These are phyloP conservation scores for Apodospora peruviana DNA, from an alignment of 495 filamentous ascomycete genomes.

Conservation along the genomic window DNA sequence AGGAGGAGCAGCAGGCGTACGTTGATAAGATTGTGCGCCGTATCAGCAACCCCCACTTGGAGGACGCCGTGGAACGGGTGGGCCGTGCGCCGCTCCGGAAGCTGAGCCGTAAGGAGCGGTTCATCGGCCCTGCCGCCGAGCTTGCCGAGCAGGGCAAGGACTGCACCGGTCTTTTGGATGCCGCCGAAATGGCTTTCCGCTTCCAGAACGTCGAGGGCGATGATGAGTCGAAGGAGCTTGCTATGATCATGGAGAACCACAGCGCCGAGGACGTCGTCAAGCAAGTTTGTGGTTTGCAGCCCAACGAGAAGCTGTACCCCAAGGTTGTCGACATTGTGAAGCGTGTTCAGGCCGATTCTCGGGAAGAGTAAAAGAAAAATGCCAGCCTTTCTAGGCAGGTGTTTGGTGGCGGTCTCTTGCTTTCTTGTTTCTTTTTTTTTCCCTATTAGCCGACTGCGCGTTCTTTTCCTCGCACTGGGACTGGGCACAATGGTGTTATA, in stretches of 20 bases:
- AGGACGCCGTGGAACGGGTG: slow-evolving; percentile 91
- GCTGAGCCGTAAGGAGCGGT: slow-evolving; percentile 85
- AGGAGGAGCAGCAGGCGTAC: slow-evolving; percentile 77
- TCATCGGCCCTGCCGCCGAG: slow-evolving; percentile 85
- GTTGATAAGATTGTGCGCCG: slow-evolving; percentile 86
- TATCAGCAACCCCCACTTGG: slow-evolving; percentile 91
- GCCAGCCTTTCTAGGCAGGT: neutral
- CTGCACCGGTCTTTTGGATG: slow-evolving; percentile 63
- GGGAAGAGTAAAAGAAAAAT: slow-evolving; percentile 24
- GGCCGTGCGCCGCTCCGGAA: slow-evolving; percentile 93
- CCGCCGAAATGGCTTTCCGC: slow-evolving; percentile 78
- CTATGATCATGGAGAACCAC: slow-evolving; percentile 71
- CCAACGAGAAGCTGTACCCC: slow-evolving; percentile 65
- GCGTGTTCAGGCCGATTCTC: slow-evolving; percentile 63
- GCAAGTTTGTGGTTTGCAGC: slow-evolving; percentile 70
- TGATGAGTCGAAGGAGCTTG: slow-evolving; percentile 76
- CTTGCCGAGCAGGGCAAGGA: slow-evolving; percentile 72
- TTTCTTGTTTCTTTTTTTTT: slow-evolving; percentile 1
- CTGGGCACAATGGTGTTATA: slow-evolving; percentile 6
- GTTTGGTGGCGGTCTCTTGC: neutral
- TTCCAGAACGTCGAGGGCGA: slow-evolving; percentile 91
- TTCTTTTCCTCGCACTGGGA: neutral
- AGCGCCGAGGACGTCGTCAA: slow-evolving; percentile 60
- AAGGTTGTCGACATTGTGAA: slow-evolving; percentile 66
- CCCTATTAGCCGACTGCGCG: too few species aligned